These are phyloP conservation scores for Pyrus communis DNA, from an alignment of 306 rosid genomes.

Conservation along the genomic window DNA sequence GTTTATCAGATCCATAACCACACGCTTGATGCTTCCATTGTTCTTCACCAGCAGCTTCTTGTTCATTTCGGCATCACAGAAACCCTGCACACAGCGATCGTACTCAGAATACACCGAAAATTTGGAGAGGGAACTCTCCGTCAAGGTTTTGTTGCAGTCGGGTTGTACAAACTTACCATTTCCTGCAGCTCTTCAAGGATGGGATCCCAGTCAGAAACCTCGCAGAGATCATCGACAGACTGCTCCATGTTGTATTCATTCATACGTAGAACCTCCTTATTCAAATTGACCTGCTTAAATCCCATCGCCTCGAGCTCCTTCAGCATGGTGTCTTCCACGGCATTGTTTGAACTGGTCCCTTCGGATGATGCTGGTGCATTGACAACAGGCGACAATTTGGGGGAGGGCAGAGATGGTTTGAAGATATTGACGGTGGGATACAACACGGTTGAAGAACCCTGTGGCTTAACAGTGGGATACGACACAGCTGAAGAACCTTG, in stretches of 20 bases:
- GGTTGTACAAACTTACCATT: constrained; percentile 46
- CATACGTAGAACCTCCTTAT: constrained; percentile 70
- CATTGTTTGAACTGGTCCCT: constrained; percentile 14
- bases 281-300: constrained; percentile 59
- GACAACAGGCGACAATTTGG: constrained; percentile 9
- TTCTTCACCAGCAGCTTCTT: constrained; percentile 71
- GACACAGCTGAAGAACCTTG: neutral
- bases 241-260: constrained; percentile 64
- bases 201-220: constrained; percentile 73
- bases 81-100: constrained; percentile 50
- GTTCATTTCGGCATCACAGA: constrained; percentile 52
- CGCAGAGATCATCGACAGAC: constrained; percentile 77
- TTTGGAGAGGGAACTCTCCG: neutral
- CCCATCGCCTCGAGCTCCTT: constrained; percentile 84
- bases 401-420: constrained; percentile 12
- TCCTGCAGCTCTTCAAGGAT: constrained; percentile 71
- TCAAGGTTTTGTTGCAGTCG: neutral
- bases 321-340: constrained; percentile 58
- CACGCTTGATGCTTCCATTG: constrained; percentile 83
- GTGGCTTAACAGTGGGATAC: constrained; percentile 14
- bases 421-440: constrained; percentile 42
- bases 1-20: constrained; percentile 73
- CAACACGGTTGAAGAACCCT: constrained; percentile 20
- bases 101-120: neutral
- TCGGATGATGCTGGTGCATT: constrained; percentile 22